Evolutionary conservation across 2,329 filamentous ascomycete genomes (phyloP).

Genomic region (Conoideocrella luteorostrata): DNA sequence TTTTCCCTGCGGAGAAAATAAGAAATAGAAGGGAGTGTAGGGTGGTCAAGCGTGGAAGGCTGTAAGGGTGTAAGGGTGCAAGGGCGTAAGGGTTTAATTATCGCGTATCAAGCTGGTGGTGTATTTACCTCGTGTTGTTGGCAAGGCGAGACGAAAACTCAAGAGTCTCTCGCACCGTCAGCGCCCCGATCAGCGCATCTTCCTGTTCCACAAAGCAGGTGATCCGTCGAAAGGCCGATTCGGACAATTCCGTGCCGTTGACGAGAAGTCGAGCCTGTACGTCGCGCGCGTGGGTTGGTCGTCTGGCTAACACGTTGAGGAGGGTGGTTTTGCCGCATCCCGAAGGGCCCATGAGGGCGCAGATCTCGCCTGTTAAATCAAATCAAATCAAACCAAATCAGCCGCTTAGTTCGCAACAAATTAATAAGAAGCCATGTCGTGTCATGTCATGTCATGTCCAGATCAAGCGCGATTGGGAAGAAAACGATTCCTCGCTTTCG

Average conservation of each 20-base stretch:
- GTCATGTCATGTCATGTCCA: no score
- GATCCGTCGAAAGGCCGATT: constrained; percentile 54
- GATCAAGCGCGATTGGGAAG: no score
- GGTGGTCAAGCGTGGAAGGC: no score
- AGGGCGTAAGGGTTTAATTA: no score
- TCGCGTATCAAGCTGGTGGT: no score
- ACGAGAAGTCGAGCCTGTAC: constrained; percentile 39
- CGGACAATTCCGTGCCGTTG: constrained; percentile 53
- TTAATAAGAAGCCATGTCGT: no score
- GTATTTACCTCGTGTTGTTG: constrained; percentile 46
- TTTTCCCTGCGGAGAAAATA: constrained; percentile 18
- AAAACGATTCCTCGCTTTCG: no score
- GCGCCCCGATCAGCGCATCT: constrained; percentile 72
- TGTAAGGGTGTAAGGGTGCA: no score
- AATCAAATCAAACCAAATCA: no score
- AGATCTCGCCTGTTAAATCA: constrained; percentile 50
- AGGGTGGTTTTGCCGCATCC: constrained; percentile 77
- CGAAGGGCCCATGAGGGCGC: constrained; percentile 75
- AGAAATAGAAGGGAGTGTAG: neutral
- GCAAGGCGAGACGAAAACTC: constrained; percentile 68
- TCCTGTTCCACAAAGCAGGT: constrained; percentile 83
- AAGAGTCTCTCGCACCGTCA: constrained; percentile 76
- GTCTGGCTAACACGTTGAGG: constrained; percentile 68
- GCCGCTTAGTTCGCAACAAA: no score
- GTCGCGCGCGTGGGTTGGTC: constrained; percentile 35